A percentile compares a stretch with the other conserved stretches of the same genome.
Evolutionary conservation across 495 filamentous ascomycete genomes (phyloP).

Genomic region (Patellaria atrata): DNA sequence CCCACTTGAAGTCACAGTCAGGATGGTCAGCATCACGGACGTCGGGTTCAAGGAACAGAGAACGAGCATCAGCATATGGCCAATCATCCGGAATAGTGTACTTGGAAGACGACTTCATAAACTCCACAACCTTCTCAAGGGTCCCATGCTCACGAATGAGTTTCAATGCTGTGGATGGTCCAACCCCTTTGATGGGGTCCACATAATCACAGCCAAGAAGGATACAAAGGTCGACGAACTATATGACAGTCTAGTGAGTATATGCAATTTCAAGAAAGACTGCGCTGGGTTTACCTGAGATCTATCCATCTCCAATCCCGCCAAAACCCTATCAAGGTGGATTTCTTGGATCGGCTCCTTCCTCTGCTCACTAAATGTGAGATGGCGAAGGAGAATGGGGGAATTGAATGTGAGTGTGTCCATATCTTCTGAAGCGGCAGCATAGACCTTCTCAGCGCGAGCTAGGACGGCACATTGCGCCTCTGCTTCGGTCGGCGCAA

Average conservation of each 20-base stretch:
- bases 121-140: slow-evolving; percentile 73
- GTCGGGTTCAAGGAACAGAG: slow-evolving; percentile 80
- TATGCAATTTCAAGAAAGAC: neutral
- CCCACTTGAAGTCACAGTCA: slow-evolving; percentile 95
- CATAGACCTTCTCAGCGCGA: slow-evolving; percentile 86
- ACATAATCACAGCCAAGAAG: slow-evolving; percentile 96
- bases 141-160: slow-evolving; percentile 80
- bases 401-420: slow-evolving; percentile 93
- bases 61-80: slow-evolving; percentile 83
- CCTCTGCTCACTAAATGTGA: slow-evolving; percentile 92
- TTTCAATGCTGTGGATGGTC: slow-evolving; percentile 78
- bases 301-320: slow-evolving; percentile 74
- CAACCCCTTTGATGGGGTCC: slow-evolving; percentile 87
- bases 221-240: slow-evolving; percentile 98
- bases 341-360: slow-evolving; percentile 98
- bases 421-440: slow-evolving; percentile 96
- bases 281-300: slow-evolving; percentile 42
- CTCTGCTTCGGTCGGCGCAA: slow-evolving; percentile 93
- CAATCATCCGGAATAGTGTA: slow-evolving; percentile 80
- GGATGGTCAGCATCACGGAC: slow-evolving; percentile 73
- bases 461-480: slow-evolving; percentile 90
- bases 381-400: slow-evolving; percentile 77
- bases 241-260: slow-evolving; percentile 8
- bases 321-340: slow-evolving; percentile 65
- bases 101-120: slow-evolving; percentile 58